phyloP scores from a whole-genome alignment of 129 eudicot species.

The Chrysanthemum makinoi region DNA sequence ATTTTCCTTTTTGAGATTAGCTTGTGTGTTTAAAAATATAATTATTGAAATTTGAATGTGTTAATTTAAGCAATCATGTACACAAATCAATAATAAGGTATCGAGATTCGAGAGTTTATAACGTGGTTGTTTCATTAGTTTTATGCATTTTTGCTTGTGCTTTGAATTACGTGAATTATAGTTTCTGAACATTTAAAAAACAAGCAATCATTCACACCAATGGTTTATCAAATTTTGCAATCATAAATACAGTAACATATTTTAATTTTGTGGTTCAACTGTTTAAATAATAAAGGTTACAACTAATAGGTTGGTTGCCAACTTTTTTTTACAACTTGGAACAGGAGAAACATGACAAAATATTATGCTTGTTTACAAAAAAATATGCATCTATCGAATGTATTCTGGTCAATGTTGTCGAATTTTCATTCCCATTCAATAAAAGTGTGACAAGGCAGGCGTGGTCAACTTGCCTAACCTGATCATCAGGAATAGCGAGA shows the following conservation, averaged over 20 bases:
- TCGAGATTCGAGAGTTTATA: conserved; percentile 9
- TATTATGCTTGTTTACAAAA: too few relatives aligned
- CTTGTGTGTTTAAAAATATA: background rate
- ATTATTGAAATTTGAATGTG: conserved; percentile 16
- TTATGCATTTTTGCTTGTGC: background rate
- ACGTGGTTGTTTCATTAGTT: background rate
- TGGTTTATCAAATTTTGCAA: background rate
- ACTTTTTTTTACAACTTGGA: too few relatives aligned
- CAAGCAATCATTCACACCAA: conserved; percentile 7
- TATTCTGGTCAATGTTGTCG: too few relatives aligned
- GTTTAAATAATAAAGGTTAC: background rate
- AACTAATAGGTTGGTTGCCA: background rate
- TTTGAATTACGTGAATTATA: background rate
- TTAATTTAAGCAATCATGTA: background rate
- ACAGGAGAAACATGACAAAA: too few relatives aligned
- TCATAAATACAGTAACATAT: background rate
- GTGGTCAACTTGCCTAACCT: too few relatives aligned
- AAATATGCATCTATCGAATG: too few relatives aligned
- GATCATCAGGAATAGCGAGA: too few relatives aligned
- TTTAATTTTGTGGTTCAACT: background rate
- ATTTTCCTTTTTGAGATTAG: background rate
- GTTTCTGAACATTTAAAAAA: background rate
- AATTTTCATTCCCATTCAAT: too few relatives aligned
- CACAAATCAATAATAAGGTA: conserved; percentile 11
- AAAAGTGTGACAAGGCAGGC: too few relatives aligned